These are phyloP conservation scores for Drechslerella dactyloides DNA, from an alignment of 2,329 filamentous ascomycete species.

Conservation along the genomic window DNA sequence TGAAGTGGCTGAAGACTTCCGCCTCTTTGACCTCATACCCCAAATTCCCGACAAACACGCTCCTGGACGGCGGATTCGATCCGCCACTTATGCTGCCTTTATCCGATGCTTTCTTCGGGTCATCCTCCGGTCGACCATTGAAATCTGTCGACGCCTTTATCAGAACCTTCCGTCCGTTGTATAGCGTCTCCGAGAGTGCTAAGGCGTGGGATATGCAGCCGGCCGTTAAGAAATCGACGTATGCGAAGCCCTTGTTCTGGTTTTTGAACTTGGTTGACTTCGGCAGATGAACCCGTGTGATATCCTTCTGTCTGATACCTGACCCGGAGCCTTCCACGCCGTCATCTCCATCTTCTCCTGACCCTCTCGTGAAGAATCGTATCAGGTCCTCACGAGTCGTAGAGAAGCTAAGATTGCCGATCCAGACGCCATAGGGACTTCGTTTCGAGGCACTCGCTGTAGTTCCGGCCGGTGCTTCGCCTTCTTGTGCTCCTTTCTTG, in stretches of 20 bases:
- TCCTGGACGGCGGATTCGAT: slow-evolving; percentile 72
- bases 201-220: slow-evolving; percentile 77
- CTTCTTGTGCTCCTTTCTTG: slow-evolving; percentile 59
- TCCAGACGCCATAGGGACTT: slow-evolving; percentile 88
- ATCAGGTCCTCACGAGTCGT: slow-evolving; percentile 76
- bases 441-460: slow-evolving; percentile 61
- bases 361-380: slow-evolving; percentile 70
- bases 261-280: slow-evolving; percentile 64
- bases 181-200: slow-evolving; percentile 80
- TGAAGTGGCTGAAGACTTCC: slow-evolving; percentile 78
- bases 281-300: slow-evolving; percentile 85
- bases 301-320: slow-evolving; percentile 67
- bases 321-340: slow-evolving; percentile 4
- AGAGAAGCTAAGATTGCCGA: slow-evolving; percentile 90
- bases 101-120: slow-evolving; percentile 54
- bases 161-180: slow-evolving; percentile 77
- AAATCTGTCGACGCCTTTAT: slow-evolving; percentile 94
- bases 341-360: slow-evolving; percentile 14
- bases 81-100: slow-evolving; percentile 52
- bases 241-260: slow-evolving; percentile 92
- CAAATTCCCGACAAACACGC: slow-evolving; percentile 89
- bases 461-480: slow-evolving; percentile 56
- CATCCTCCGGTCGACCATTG: slow-evolving; percentile 78
- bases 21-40: slow-evolving; percentile 82
- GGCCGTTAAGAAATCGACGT: slow-evolving; percentile 81